Evolutionary conservation across 75 land plant species (phyloP).

Genomic region (Chamaecyparis obtusa): DNA sequence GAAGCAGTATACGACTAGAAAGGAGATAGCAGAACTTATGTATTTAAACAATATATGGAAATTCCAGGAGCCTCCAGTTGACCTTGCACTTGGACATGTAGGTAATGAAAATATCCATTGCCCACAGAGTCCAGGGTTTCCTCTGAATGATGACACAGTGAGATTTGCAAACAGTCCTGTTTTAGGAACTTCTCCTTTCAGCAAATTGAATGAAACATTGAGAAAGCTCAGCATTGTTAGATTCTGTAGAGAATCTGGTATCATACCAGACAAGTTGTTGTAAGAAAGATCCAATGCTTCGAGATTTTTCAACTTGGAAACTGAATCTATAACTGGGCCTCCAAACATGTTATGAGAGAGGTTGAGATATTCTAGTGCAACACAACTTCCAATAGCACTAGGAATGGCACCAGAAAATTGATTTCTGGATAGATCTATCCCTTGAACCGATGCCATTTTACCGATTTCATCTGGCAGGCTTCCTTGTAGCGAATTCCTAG

Average conservation of each 20-base stretch:
- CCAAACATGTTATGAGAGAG: conserved; percentile 13
- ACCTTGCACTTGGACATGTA: neutral
- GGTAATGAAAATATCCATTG: neutral
- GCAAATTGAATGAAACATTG: conserved; percentile 17
- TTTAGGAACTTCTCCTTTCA: conserved; percentile 24
- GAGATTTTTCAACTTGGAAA: conserved; percentile 12
- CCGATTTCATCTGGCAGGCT: conserved; percentile 33
- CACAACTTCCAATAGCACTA: conserved; percentile 1
- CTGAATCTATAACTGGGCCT: conserved; percentile 20
- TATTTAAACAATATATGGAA: neutral
- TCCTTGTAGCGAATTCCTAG: conserved; percentile 27
- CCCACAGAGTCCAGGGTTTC: conserved; percentile 23
- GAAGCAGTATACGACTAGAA: neutral
- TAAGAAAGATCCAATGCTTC: conserved; percentile 19
- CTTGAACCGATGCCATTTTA: conserved; percentile 3
- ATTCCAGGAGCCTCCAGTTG: neutral
- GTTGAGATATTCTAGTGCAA: neutral
- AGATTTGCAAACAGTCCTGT: conserved; percentile 10
- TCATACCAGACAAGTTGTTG: conserved; percentile 32
- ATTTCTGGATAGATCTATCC: conserved; percentile 8
- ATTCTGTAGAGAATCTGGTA: conserved; percentile 25
- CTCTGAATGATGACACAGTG: conserved; percentile 16
- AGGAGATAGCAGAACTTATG: neutral
- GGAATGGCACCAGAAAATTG: conserved; percentile 23
- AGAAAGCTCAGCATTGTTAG: conserved; percentile 13